Evolutionary conservation across 129 eudicot species (phyloP).

Genomic region (Apium graveolens): DNA sequence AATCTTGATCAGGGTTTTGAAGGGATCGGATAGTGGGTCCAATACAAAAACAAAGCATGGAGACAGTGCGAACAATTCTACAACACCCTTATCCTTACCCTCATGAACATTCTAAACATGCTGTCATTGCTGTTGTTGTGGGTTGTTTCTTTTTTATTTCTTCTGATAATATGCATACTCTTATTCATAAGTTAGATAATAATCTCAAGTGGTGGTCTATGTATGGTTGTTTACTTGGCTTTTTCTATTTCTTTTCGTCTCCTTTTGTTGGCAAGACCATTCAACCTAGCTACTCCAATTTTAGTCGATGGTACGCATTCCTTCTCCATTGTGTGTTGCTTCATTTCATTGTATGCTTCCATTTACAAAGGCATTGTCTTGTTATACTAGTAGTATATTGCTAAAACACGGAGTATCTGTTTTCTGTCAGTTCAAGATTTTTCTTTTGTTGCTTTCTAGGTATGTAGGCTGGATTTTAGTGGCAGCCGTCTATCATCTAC

Average conservation of each 20-base stretch:
- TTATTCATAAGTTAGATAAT: constrained; percentile 78
- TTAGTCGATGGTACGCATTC: constrained; percentile 74
- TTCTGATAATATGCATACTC: constrained; percentile 94
- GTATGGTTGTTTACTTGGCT: constrained; percentile 86
- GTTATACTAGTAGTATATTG: background rate
- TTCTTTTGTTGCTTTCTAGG: constrained; percentile 43
- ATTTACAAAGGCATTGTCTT: background rate
- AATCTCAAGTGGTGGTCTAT: constrained; percentile 99
- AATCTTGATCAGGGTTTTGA: background rate
- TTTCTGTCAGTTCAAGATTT: background rate
- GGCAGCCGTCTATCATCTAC: constrained; percentile 95
- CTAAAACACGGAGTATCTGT: background rate
- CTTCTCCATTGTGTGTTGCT: background rate
- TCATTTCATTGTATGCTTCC: background rate
- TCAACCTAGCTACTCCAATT: constrained; percentile 92
- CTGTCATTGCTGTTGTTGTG: constrained; percentile 74
- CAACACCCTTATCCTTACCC: constrained; percentile 92
- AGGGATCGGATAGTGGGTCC: background rate
- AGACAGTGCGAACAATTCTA: constrained; percentile 74
- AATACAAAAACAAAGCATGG: constrained; percentile 26
- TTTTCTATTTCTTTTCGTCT: constrained; percentile 98
- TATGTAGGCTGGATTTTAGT: constrained; percentile 87
- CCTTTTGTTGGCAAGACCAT: constrained; percentile 92
- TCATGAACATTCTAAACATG: constrained; percentile 92
- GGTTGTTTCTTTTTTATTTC: constrained; percentile 96